Conservation (phyloP, 1,284 basidiomycete genomes). For the Ceratobasidium theobromae region DNA sequence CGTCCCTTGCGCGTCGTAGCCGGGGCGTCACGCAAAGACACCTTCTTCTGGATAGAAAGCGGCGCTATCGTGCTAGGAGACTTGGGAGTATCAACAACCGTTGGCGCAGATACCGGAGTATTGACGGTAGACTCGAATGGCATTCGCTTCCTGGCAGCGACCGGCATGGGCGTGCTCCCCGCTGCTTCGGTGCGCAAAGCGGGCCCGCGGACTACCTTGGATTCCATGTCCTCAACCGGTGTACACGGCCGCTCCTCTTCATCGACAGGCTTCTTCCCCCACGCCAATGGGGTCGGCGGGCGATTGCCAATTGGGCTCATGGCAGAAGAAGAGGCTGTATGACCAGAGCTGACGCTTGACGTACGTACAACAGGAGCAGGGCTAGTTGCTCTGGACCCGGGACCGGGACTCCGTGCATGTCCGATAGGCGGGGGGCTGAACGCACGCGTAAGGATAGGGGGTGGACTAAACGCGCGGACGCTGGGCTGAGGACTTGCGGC, state of each 20-base stretch:
- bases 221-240: not conserved
- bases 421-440: conserved; percentile 30
- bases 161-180: conserved; percentile 23
- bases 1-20: conserved; percentile 19
- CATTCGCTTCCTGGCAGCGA: conserved; percentile 11
- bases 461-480: conserved; percentile 11
- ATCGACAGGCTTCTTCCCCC: not conserved
- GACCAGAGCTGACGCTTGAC: conserved; percentile 6
- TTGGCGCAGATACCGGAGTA: not conserved
- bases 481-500: conserved; percentile 6
- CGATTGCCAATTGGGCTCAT: conserved; percentile 10
- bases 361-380: conserved; percentile 18
- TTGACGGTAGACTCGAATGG: conserved; percentile 23
- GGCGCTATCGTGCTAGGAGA: conserved; percentile 55
- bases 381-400: not conserved
- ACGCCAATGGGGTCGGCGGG: conserved; percentile 7
- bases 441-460: not conserved
- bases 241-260: conserved; percentile 6
- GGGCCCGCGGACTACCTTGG: not conserved
- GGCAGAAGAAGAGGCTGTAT: not conserved
- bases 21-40: conserved; percentile 47
- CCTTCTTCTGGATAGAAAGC: conserved; percentile 77
- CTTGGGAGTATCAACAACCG: conserved; percentile 29
- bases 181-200: conserved; percentile 15
- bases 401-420: conserved; percentile 4